These are phyloP conservation scores for Candida gigantensis DNA, from an alignment of 1,139 yeast species.

Conservation along the genomic window DNA sequence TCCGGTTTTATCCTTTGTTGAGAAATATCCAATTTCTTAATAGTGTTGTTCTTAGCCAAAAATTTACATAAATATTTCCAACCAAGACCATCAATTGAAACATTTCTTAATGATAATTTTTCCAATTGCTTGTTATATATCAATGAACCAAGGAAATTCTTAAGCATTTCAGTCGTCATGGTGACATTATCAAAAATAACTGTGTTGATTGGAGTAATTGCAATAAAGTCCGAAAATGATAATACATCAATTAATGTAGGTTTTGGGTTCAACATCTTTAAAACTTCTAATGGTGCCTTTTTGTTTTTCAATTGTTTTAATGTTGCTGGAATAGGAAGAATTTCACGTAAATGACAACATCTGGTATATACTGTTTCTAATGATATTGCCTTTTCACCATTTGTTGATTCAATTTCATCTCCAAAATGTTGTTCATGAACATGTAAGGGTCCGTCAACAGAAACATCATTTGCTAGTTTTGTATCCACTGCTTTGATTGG, in stretches of 20 bases:
- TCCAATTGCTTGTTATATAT: conserved; percentile 59
- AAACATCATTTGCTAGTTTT: conserved; percentile 27
- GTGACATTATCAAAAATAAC: conserved; percentile 82
- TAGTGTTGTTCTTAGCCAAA: conserved; percentile 53
- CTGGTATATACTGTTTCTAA: conserved; percentile 81
- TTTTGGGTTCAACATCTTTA: conserved; percentile 81
- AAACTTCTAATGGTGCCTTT: conserved; percentile 69
- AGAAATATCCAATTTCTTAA: conserved; percentile 75
- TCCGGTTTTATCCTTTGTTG: conserved; percentile 67
- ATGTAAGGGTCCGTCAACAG: conserved; percentile 62
- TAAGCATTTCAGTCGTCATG: conserved; percentile 78
- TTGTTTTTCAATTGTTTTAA: conserved; percentile 79
- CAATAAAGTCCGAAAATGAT: conserved; percentile 83
- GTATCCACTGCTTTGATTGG: conserved; percentile 22
- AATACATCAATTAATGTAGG: conserved; percentile 89
- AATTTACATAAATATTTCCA: conserved; percentile 81
- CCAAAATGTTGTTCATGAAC: conserved; percentile 64
- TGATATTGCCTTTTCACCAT: conserved; percentile 32
- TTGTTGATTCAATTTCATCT: conserved; percentile 22
- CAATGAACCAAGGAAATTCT: conserved; percentile 64
- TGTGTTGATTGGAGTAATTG: conserved; percentile 79
- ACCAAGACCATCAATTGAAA: conserved; percentile 66
- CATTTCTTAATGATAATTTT: conserved; percentile 76
- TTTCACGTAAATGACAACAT: conserved; percentile 91
- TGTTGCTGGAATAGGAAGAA: conserved; percentile 90